Conservation (phyloP, 257 asterid genomes). For the Capsicum baccatum region DNA sequence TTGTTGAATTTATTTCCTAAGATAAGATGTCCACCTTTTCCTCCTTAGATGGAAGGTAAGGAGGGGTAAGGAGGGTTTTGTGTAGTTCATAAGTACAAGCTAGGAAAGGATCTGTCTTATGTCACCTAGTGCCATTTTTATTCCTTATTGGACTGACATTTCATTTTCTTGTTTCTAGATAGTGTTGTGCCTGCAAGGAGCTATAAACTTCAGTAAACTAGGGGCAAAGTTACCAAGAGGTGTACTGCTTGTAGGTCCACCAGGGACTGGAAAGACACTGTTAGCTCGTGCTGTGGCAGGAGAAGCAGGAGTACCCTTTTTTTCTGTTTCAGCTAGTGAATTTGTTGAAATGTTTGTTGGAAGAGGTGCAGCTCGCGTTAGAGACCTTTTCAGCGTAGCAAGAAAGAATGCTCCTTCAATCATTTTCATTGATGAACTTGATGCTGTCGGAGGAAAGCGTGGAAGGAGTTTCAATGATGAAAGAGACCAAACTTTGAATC, state of each 20-base stretch:
- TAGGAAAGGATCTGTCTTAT: slow-evolving; percentile 11
- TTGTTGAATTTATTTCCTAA: slow-evolving; percentile 7
- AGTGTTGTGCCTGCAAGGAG: slow-evolving; percentile 90
- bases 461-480: slow-evolving; percentile 98
- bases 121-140: neutral
- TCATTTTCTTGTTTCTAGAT: slow-evolving; percentile 49
- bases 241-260: slow-evolving; percentile 97
- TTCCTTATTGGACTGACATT: slow-evolving; percentile 1
- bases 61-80: neutral
- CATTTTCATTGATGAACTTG: slow-evolving; percentile 93
- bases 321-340: slow-evolving; percentile 96
- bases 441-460: slow-evolving; percentile 98
- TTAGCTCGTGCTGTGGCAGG: slow-evolving; percentile 99
- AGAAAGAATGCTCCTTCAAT: slow-evolving; percentile 93
- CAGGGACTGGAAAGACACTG: slow-evolving; percentile 94
- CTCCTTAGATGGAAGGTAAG: neutral
- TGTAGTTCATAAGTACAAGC: neutral
- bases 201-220: slow-evolving; percentile 82
- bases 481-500: slow-evolving; percentile 96
- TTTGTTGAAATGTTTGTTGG: slow-evolving; percentile 97
- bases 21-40: neutral
- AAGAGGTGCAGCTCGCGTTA: slow-evolving; percentile 95
- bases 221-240: slow-evolving; percentile 97
- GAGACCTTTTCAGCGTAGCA: slow-evolving; percentile 88
- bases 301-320: slow-evolving; percentile 95